Percentiles rank a stretch among this genome's conserved stretches.
phyloP scores from a whole-genome alignment of 169 alveolate genomes.

The Plasmodium knowlesi region DNA sequence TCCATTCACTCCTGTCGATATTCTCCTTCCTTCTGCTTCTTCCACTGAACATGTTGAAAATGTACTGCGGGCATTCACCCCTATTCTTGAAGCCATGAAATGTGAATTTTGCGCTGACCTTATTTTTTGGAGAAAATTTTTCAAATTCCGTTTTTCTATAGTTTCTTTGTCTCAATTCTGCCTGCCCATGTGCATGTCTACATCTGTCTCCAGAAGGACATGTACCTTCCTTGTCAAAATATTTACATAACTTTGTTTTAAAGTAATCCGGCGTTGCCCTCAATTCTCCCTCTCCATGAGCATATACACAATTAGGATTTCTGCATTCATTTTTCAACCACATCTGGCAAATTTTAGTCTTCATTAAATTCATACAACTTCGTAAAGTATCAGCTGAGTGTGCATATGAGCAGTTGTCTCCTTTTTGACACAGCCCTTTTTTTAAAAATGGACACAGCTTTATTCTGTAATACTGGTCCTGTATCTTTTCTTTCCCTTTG shows the following conservation, averaged over 20 bases:
- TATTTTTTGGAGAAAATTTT: slow-evolving; percentile 10
- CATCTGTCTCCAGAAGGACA: slow-evolving; percentile 81
- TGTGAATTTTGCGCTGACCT: neutral
- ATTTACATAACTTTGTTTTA: slow-evolving; percentile 83
- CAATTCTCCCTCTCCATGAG: slow-evolving; percentile 83
- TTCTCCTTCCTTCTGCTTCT: slow-evolving; percentile 13
- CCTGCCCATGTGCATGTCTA: slow-evolving; percentile 87
- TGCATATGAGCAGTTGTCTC: slow-evolving; percentile 63
- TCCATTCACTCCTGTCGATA: neutral
- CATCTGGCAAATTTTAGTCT: slow-evolving; percentile 80
- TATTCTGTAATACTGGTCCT: slow-evolving; percentile 51
- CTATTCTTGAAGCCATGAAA: neutral
- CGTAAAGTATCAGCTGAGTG: slow-evolving; percentile 35
- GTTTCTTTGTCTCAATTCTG: slow-evolving; percentile 79
- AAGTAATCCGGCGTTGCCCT: slow-evolving; percentile 80
- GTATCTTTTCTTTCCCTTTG: slow-evolving; percentile 7
- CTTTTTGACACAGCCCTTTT: slow-evolving; percentile 50
- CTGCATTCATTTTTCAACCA: slow-evolving; percentile 83
- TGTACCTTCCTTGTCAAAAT: slow-evolving; percentile 79
- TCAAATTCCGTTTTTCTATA: slow-evolving; percentile 13
- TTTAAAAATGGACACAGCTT: slow-evolving; percentile 54
- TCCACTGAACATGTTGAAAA: neutral
- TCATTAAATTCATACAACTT: slow-evolving; percentile 15
- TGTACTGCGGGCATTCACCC: neutral
- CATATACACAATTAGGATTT: slow-evolving; percentile 80